Percentiles rank a stretch among this genome's conserved stretches.
phyloP scores from a whole-genome alignment of 306 rosid species.

The Quercus robur region DNA sequence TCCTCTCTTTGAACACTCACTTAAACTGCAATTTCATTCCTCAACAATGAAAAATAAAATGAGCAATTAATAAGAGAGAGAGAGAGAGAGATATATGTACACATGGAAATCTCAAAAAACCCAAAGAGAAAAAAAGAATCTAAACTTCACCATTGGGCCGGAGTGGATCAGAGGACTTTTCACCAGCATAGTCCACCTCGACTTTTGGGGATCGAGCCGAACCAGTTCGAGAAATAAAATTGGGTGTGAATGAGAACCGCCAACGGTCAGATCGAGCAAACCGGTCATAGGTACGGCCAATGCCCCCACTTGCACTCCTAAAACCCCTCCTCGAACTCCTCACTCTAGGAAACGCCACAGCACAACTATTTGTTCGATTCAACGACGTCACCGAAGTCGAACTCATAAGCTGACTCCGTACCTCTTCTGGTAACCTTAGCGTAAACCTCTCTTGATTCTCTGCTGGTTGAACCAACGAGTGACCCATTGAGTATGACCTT shows the following conservation, averaged over 20 bases:
- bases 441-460: slow-evolving; percentile 65
- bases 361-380: slow-evolving; percentile 35
- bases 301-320: slow-evolving; percentile 46
- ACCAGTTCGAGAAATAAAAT: slow-evolving; percentile 30
- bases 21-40: too few species aligned
- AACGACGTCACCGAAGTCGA: slow-evolving; percentile 16
- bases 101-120: neutral
- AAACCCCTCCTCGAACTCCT: slow-evolving; percentile 54
- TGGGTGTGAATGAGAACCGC: slow-evolving; percentile 36
- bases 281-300: slow-evolving; percentile 15
- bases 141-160: slow-evolving; percentile 14
- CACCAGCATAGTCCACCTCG: slow-evolving; percentile 29
- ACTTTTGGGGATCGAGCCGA: slow-evolving; percentile 20
- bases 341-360: slow-evolving; percentile 37
- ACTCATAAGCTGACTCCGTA: slow-evolving; percentile 52
- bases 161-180: slow-evolving; percentile 43
- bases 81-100: neutral
- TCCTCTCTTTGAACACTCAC: too few species aligned
- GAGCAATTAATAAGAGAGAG: neutral
- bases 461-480: slow-evolving; percentile 39
- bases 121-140: neutral
- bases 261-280: slow-evolving; percentile 28
- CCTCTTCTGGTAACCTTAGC: slow-evolving; percentile 66
- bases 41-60: too few species aligned
- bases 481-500: slow-evolving; percentile 67